phyloP scores from a whole-genome alignment of 768 basidiomycete genomes.

The Kwoniella shandongensis region DNA sequence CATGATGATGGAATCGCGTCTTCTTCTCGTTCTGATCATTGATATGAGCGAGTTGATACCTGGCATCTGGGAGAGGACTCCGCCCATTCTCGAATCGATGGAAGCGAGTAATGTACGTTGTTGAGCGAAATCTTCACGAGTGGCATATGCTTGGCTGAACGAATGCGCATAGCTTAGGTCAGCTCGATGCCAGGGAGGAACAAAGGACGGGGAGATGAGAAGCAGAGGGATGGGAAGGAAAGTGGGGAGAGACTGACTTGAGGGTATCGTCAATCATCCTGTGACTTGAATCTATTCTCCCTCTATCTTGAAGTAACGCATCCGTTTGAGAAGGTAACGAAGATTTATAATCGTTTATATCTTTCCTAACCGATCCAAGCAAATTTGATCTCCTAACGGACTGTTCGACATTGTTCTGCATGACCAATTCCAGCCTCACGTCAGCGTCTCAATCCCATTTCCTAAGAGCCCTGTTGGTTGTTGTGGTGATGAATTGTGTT shows the following conservation, averaged over 20 bases:
- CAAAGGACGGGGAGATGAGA: not conserved
- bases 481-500: too few species aligned
- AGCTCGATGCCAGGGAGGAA: not conserved
- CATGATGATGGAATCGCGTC: conserved; percentile 85
- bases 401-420: conserved; percentile 72
- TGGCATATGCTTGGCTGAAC: conserved; percentile 91
- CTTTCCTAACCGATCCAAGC: conserved; percentile 85
- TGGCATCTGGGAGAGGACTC: conserved; percentile 83
- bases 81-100: conserved; percentile 80
- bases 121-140: conserved; percentile 82
- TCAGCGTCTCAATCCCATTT: not conserved
- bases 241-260: conserved; percentile 61
- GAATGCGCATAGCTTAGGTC: not conserved
- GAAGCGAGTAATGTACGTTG: conserved; percentile 73
- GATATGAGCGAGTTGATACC: conserved; percentile 84
- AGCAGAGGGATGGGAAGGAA: not conserved
- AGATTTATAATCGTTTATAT: conserved; percentile 87
- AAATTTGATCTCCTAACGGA: conserved; percentile 85
- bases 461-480: too few species aligned
- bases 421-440: not conserved
- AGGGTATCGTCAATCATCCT: conserved; percentile 90
- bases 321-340: conserved; percentile 68
- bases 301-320: conserved; percentile 79
- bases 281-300: conserved; percentile 87
- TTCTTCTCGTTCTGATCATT: conserved; percentile 88